phyloP scores from a whole-genome alignment of 192 early-diverging fungal genomes.

The Linnemannia hyalina region DNA sequence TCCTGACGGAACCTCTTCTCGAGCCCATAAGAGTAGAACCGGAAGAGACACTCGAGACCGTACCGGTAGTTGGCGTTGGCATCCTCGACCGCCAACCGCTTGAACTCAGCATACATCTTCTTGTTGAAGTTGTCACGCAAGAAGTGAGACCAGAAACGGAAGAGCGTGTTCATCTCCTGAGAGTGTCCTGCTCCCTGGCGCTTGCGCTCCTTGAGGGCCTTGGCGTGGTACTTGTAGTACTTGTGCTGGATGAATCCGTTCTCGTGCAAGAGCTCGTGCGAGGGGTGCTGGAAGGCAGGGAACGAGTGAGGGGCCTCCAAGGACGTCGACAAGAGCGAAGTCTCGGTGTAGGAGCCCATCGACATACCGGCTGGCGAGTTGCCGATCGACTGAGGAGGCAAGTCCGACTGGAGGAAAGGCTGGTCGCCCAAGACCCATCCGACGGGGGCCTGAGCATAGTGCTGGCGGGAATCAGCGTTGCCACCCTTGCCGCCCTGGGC shows the following conservation, averaged over 20 bases:
- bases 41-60: conserved; percentile 97
- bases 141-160: conserved; percentile 98
- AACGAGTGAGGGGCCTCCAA: conserved; percentile 71
- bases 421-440: conserved; percentile 84
- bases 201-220: conserved; percentile 95
- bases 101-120: conserved; percentile 95
- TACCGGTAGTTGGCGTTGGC: conserved; percentile 89
- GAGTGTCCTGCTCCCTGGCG: conserved; percentile 88
- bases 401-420: conserved; percentile 63
- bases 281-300: conserved; percentile 85
- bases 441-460: conserved; percentile 76
- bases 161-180: conserved; percentile 98
- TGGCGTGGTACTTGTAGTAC: conserved; percentile 94
- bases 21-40: conserved; percentile 96
- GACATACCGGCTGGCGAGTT: conserved; percentile 53
- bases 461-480: conserved; percentile 73
- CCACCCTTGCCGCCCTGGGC: conserved; percentile 43
- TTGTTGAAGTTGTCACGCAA: conserved; percentile 96
- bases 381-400: conserved; percentile 45
- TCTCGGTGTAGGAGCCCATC: conserved; percentile 41
- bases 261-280: conserved; percentile 93
- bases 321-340: conserved; percentile 59
- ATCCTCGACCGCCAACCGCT: conserved; percentile 90
- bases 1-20: conserved; percentile 91
- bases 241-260: conserved; percentile 99